phyloP scores from a whole-genome alignment of 805 yeast species.

The Metschnikowia lochheadii region DNA sequence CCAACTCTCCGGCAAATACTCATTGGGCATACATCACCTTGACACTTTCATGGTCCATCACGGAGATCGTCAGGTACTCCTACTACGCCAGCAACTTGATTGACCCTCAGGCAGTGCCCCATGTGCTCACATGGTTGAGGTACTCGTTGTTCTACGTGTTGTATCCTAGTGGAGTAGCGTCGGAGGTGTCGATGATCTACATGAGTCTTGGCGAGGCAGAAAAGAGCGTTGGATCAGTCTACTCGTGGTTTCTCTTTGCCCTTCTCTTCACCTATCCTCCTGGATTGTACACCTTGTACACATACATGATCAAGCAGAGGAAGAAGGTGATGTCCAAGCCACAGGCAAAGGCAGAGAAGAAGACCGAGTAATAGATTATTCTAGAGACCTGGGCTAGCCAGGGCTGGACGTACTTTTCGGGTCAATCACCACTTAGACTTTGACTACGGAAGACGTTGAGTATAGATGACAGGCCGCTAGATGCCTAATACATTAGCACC shows the following conservation, averaged over 20 bases:
- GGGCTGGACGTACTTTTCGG: neutral
- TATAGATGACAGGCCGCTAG: neutral
- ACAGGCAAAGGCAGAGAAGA: constrained; percentile 11
- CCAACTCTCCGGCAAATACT: constrained; percentile 60
- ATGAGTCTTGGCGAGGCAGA: constrained; percentile 71
- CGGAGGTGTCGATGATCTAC: constrained; percentile 70
- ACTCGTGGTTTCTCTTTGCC: constrained; percentile 51
- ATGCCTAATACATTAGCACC: neutral
- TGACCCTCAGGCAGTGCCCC: constrained; percentile 51
- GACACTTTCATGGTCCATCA: constrained; percentile 82
- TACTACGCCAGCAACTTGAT: constrained; percentile 72
- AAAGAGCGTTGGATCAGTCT: constrained; percentile 43
- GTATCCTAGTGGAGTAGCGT: constrained; percentile 90
- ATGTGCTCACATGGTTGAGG: constrained; percentile 62
- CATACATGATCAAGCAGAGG: constrained; percentile 89
- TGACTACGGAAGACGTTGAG: neutral
- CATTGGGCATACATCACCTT: constrained; percentile 64
- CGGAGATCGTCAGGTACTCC: constrained; percentile 88
- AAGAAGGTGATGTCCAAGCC: constrained; percentile 57
- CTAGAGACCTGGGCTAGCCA: neutral
- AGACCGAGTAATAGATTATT: constrained; percentile 8
- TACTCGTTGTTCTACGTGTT: constrained; percentile 78
- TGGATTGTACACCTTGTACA: constrained; percentile 77
- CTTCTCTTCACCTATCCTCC: constrained; percentile 73
- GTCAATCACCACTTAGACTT: neutral